These are phyloP conservation scores for Inga leiocalycina DNA, from an alignment of 306 rosid genomes.

Conservation along the genomic window DNA sequence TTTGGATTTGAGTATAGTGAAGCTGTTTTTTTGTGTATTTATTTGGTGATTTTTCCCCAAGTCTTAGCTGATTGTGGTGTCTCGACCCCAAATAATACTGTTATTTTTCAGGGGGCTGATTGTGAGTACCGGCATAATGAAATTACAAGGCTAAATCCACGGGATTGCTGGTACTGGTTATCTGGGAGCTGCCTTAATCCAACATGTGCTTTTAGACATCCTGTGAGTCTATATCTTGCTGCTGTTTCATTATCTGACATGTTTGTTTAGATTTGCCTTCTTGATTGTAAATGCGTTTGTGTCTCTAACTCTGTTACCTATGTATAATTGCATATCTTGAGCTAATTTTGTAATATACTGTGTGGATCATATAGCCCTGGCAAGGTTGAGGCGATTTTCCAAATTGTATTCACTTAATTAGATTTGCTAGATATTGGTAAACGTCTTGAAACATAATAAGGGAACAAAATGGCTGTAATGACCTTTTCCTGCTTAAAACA, in stretches of 20 bases:
- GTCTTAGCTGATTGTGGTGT: conserved; percentile 5
- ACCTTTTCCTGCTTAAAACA: not conserved
- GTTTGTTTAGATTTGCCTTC: not conserved
- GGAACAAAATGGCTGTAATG: not conserved
- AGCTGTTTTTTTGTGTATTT: not conserved
- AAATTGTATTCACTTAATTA: not conserved
- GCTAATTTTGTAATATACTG: not conserved
- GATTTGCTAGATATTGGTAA: conserved; percentile 20
- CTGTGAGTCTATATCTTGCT: conserved; percentile 55
- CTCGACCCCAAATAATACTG: not conserved
- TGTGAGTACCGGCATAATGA: conserved; percentile 91
- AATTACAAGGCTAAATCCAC: conserved; percentile 83
- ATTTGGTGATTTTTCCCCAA: not conserved
- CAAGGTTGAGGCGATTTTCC: not conserved
- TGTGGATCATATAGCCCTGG: not conserved
- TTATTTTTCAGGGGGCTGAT: conserved; percentile 63
- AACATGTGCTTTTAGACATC: conserved; percentile 86
- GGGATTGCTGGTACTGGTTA: conserved; percentile 94
- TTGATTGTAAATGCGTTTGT: conserved; percentile 1
- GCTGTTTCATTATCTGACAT: not conserved
- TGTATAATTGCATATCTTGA: not conserved
- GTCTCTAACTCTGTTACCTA: not conserved
- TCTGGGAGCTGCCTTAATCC: conserved; percentile 76
- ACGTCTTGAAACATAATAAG: not conserved
- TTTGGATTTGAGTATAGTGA: no score